Evolutionary conservation across 192 early-diverging fungal species (phyloP), one percentile per base, ranked within the genome.

Genomic region (Linnemannia exigua): DNA sequence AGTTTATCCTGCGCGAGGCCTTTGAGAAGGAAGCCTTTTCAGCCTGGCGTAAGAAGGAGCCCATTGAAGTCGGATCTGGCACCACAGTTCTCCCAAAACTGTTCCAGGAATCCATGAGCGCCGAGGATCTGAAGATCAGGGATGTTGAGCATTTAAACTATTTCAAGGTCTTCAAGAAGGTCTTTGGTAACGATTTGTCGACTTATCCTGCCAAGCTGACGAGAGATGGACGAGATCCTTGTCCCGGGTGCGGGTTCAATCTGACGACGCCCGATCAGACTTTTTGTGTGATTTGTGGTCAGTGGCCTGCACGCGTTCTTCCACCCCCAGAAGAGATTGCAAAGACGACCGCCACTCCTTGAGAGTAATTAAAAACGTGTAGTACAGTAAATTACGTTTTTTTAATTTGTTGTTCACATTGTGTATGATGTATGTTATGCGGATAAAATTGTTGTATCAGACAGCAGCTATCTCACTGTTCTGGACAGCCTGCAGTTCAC

Each of bases 281-380:
- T 58, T 94, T 94, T 73, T 95, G 94, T 81, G 87, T 88, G 7
- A 90, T 91, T 11, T 95, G 94, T 71, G 93, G 94, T 7, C 86
- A 88, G 67, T 95, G 92, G 88, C 94, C 93, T 4, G 92, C 91
- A 0, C 83, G 84, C 9, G 36, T 77, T 6, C 74, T 86, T 12
- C 84, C 84, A 7, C 84, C 84, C 1, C 78, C 84, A 63, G 84
- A 86, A 41, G 75, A 79, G 77, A 70, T 79, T 37, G 82, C 78
- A 25, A 67, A 72, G 15, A 22, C 33, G 6, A 35, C 50, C 28
- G 17, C 25, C 25, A 17, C 72, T 33, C 6, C 58, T 12, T 63
- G 25, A 15, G 58, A 63, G 28, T 63, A 63, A 63, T n/a, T 1
- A 58, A 9, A 63, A 8, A 9, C n/a, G n/a, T n/a, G n/a, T n/a